A percentile compares a stretch with the other conserved stretches of the same genome.
Evolutionary conservation across 2,329 filamentous ascomycete species (phyloP).

Genomic region (Thelonectria olida): DNA sequence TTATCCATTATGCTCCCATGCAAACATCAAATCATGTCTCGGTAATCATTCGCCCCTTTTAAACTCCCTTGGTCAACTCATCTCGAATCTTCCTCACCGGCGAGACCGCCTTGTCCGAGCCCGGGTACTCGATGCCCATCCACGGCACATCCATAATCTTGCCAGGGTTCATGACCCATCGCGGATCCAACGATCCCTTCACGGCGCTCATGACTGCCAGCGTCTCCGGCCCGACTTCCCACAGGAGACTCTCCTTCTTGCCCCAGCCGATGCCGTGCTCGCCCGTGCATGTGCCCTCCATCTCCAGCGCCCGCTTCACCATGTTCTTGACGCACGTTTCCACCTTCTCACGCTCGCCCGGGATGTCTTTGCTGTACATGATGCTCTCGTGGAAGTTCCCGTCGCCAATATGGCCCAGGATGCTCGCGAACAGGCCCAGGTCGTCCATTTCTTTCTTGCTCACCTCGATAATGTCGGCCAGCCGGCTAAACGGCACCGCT

Average conservation of each 20-base stretch:
- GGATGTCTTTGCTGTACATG: constrained; percentile 79
- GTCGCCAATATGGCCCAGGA: constrained; percentile 90
- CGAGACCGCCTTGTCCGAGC: constrained; percentile 33
- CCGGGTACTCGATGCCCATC: constrained; percentile 36
- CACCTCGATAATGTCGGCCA: constrained; percentile 80
- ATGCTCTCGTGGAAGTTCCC: constrained; percentile 96
- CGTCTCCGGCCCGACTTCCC: constrained; percentile 83
- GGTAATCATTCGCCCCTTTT: neutral
- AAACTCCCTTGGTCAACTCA: constrained; percentile 7
- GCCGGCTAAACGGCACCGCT: constrained; percentile 79
- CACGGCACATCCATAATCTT: constrained; percentile 84
- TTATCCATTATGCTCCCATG: neutral
- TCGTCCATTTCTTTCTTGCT: constrained; percentile 91
- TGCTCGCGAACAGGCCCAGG: constrained; percentile 85
- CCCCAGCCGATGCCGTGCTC: constrained; percentile 88
- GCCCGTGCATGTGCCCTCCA: constrained; percentile 93
- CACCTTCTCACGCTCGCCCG: constrained; percentile 77
- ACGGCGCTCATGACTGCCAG: constrained; percentile 85
- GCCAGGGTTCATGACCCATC: constrained; percentile 91
- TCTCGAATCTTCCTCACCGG: constrained; percentile 29
- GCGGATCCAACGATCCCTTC: constrained; percentile 83
- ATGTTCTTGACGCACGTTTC: constrained; percentile 87
- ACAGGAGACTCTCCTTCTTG: constrained; percentile 82
- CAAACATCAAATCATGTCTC: neutral
- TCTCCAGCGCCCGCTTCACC: constrained; percentile 88